These are phyloP conservation scores for Biancaea sappan DNA, from an alignment of 306 rosid genomes.

Conservation along the genomic window DNA sequence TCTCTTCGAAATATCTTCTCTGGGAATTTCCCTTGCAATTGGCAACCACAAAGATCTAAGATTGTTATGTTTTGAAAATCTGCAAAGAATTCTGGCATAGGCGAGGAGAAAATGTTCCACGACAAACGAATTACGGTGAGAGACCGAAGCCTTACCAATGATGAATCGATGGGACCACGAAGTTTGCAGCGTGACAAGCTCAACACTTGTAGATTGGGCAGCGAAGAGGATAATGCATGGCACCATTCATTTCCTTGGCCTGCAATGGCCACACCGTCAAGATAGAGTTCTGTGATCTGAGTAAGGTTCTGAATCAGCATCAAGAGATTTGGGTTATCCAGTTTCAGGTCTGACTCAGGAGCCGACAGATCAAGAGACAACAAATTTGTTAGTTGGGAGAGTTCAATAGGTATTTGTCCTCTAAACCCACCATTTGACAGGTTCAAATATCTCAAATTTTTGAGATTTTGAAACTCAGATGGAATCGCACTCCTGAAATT, in stretches of 20 bases:
- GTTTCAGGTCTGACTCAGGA: too few relatives aligned
- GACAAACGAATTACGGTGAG: conserved; percentile 9
- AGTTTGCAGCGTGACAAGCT: conserved; percentile 20
- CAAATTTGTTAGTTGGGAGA: conserved; percentile 27
- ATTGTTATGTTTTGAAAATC: conserved; percentile 7
- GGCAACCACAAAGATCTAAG: not conserved
- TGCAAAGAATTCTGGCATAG: conserved; percentile 19
- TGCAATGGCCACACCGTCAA: conserved; percentile 45
- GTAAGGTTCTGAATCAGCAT: conserved; percentile 25
- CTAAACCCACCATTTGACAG: conserved; percentile 23
- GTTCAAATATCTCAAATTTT: conserved; percentile 19
- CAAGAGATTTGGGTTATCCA: conserved; percentile 6
- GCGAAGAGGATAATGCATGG: conserved; percentile 5
- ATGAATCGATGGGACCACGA: conserved; percentile 25
- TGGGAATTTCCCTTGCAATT: conserved; percentile 28
- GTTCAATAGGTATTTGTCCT: conserved; percentile 20
- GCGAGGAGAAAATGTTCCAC: not conserved
- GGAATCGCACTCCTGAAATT: not conserved
- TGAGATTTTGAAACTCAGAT: not conserved
- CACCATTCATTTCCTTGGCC: conserved; percentile 43
- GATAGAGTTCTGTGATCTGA: conserved; percentile 29
- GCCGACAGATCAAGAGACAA: too few relatives aligned
- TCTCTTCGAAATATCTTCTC: not conserved
- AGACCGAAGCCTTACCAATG: not conserved
- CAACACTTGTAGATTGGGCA: conserved; percentile 25